Base-by-base conservation (phyloP, 1,284 basidiomycete genomes). In the Puccinia hordei region DNA sequence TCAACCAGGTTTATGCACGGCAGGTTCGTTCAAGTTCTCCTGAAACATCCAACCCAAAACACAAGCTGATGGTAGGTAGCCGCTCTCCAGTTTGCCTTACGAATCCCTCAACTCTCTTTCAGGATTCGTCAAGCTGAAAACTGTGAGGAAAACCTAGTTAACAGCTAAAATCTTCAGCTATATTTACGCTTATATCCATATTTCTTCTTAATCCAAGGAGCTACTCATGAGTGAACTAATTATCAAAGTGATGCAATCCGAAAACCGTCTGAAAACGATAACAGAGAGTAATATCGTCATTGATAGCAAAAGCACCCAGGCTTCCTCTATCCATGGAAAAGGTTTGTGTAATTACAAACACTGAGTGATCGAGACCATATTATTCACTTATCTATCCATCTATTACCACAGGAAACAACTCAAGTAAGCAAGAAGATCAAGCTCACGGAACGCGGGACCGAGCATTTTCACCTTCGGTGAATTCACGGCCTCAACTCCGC, bases 211-310 rank as follows among this genome's bases (percentile, higher is more conserved):
- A 27, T 68, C 22, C 12, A 46, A 68, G 66, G 66, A 68, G 49
- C 66, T 68, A 68, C 66, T 68, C 66, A 68, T 68, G 66, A 68
- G 41, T 68, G 66, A 68, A 27, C 38, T 68, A 22, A 68, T 68
- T 30, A 41, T 68, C 2, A 68, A 68, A 51, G 46, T 68, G 12
- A 68, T 49, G 15, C 41, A 68, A 68, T 27, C 66, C 46, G 66
- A 68, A 68, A 68, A 68, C 66, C 5, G 27, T n/a, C 46, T 68
- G 66, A 68, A 27, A 68, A 68, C 27, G 66, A 27, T 46, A 27
- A n/a, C 41, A 3, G 13, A 59, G 2, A 33, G n/a, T 10, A 49
- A 12, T 12, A 68, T 46, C 6, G 46, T 41, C 17, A 68, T 22
- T 68, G 19, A 46, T 68, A 4, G 53, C 19, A 55, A 55, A 6